Evolutionary conservation across 371 early-diverging fungal genomes (phyloP).

Genomic region (Mucor racemosus): DNA sequence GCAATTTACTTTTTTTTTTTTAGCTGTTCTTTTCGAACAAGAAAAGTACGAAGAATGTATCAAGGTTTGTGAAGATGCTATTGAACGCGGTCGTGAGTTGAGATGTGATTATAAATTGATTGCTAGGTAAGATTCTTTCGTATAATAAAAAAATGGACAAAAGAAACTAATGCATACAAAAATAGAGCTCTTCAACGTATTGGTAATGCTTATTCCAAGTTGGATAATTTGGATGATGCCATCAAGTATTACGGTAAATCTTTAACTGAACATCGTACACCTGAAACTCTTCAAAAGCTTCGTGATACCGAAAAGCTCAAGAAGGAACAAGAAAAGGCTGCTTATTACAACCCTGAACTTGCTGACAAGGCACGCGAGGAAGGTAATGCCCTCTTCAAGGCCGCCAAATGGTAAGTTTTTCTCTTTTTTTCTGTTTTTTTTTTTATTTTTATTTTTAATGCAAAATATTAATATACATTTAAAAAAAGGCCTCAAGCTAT

Average conservation of each 20-base stretch:
- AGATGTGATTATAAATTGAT: conserved; percentile 95
- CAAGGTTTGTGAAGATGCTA: conserved; percentile 88
- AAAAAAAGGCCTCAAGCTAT: conserved; percentile 80
- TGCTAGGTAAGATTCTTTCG: conserved; percentile 65
- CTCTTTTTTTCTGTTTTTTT: background rate
- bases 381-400: conserved; percentile 94
- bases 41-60: conserved; percentile 91
- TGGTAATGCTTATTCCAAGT: conserved; percentile 87
- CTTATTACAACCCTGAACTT: conserved; percentile 83
- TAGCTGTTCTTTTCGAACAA: conserved; percentile 94
- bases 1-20: background rate
- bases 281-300: conserved; percentile 90
- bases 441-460: too few species aligned
- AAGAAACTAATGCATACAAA: background rate
- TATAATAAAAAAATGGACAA: background rate
- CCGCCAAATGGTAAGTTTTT: conserved; percentile 65
- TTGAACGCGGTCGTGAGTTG: conserved; percentile 90
- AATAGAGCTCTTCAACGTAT: conserved; percentile 87
- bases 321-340: conserved; percentile 79
- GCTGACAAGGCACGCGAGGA: conserved; percentile 92
- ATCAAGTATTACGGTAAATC: conserved; percentile 94
- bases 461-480: background rate
- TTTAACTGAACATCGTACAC: conserved; percentile 93
- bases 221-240: conserved; percentile 80
- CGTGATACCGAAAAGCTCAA: conserved; percentile 87